Base-by-base conservation (phyloP, 179 eudicot genomes). In the Spinacia oleracea region DNA sequence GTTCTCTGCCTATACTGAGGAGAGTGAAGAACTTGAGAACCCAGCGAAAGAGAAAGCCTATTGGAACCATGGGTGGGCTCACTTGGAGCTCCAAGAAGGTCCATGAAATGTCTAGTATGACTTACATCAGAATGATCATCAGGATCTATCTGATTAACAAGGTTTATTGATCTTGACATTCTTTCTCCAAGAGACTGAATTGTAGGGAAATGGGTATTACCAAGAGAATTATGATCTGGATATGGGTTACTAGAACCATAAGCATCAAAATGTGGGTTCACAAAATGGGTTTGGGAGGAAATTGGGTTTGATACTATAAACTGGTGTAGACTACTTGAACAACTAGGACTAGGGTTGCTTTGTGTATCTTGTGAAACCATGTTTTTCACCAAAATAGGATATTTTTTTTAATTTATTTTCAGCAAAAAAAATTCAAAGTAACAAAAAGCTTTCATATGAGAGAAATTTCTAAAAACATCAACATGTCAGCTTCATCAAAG, bases 301-400 rank as follows among this genome's bases (percentile, higher is more conserved):
- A 84, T 82, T 45, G 87, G 80, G 64, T 85, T 82, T 77, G 94
- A 80, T 76, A 83, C 64, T 15, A 89, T 75, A 81, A 93, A 92
- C 25, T 90, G 91, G 77, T 93, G 98, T 32, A 93, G 63, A 65
- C 85, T 88, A 82, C 76, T 88, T 76, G 92, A 84, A 64, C 84
- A 80, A 77, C 79, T 81, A 58, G 91, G 84, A 77, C 79, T 81
- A 58, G 91, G 84, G 81, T 83, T 82, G 59, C 88, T 63, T 77
- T 84, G 81, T 43, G 89, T 83, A 35, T 88, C 91, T 78, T 87
- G 87, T 74, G 91, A 89, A 84, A 91, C 98, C 98, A 94, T 94
- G 66, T 38, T 53, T 53, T 6, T 77, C 75, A 76, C 77, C 70
- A 73, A 72, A 67, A 77, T 32, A 58, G 64, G 58, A 38, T 34